Conservation (phyloP, 495 filamentous ascomycete species). For the Parmelia sp. region DNA sequence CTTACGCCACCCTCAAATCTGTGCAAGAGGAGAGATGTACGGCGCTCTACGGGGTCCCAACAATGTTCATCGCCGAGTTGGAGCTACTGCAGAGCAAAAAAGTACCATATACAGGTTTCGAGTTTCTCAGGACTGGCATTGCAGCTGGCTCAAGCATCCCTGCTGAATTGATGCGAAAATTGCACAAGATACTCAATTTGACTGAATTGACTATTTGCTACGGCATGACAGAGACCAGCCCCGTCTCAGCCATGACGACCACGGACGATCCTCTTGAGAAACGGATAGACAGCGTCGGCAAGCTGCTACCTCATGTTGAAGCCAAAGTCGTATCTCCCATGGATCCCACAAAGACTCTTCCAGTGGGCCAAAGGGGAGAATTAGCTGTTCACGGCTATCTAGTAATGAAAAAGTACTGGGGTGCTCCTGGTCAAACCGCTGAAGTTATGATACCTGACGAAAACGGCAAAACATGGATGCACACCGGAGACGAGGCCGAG, state of each 20-base stretch:
- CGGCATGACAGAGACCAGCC: slow-evolving; percentile 95
- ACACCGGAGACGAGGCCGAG: slow-evolving; percentile 85
- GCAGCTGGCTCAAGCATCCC: slow-evolving; percentile 85
- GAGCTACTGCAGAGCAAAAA: slow-evolving; percentile 57
- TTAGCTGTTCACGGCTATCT: slow-evolving; percentile 79
- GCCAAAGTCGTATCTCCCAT: slow-evolving; percentile 73
- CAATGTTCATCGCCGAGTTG: slow-evolving; percentile 91
- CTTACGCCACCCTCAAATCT: slow-evolving; percentile 59
- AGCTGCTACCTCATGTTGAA: slow-evolving; percentile 71
- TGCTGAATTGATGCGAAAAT: slow-evolving; percentile 70
- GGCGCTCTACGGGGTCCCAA: slow-evolving; percentile 87
- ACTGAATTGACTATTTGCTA: slow-evolving; percentile 91
- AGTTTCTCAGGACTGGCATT: slow-evolving; percentile 76
- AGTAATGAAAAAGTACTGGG: slow-evolving; percentile 89
- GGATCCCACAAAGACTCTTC: slow-evolving; percentile 52
- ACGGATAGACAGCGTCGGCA: slow-evolving; percentile 69
- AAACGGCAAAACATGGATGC: slow-evolving; percentile 62
- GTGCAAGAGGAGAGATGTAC: slow-evolving; percentile 73
- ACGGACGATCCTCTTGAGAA: slow-evolving; percentile 76
- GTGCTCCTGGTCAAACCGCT: slow-evolving; percentile 57
- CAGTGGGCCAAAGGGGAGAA: slow-evolving; percentile 65
- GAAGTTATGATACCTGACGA: slow-evolving; percentile 63
- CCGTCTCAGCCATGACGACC: slow-evolving; percentile 86
- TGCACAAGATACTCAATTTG: slow-evolving; percentile 72
- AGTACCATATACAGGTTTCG: slow-evolving; percentile 52